Evolutionary conservation across 306 rosid genomes (phyloP).

Genomic region (Cucurbita maxima): DNA sequence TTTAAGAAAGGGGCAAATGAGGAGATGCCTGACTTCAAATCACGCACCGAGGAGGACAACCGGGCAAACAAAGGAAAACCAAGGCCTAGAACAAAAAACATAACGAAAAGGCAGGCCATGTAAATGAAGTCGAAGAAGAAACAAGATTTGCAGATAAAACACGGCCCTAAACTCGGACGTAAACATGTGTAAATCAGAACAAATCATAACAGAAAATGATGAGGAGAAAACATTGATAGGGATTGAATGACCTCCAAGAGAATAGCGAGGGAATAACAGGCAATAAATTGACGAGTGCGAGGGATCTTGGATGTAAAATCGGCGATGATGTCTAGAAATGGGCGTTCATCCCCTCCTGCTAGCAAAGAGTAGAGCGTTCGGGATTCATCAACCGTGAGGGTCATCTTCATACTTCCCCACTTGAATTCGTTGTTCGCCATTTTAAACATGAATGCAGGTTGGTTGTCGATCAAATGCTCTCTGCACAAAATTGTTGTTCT

Average conservation of each 20-base stretch:
- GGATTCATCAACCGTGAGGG: conserved; percentile 48
- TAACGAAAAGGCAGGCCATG: background rate
- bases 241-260: conserved; percentile 41
- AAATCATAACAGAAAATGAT: background rate
- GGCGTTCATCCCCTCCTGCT: conserved; percentile 38
- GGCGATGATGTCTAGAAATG: conserved; percentile 42
- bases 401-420: conserved; percentile 20
- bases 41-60: background rate
- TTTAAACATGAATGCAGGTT: background rate
- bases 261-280: conserved; percentile 51
- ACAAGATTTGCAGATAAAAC: background rate
- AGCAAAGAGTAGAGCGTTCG: conserved; percentile 32
- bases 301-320: conserved; percentile 50
- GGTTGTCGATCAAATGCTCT: background rate
- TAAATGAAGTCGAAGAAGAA: background rate
- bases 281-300: conserved; percentile 35
- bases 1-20: background rate
- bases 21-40: background rate
- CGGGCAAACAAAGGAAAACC: background rate
- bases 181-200: background rate
- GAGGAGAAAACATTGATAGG: background rate
- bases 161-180: background rate
- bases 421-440: background rate
- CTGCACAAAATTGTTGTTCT: background rate
- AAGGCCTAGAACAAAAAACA: background rate